Base-by-base conservation (phyloP, 495 filamentous ascomycete species). In the Penicillium salamii region DNA sequence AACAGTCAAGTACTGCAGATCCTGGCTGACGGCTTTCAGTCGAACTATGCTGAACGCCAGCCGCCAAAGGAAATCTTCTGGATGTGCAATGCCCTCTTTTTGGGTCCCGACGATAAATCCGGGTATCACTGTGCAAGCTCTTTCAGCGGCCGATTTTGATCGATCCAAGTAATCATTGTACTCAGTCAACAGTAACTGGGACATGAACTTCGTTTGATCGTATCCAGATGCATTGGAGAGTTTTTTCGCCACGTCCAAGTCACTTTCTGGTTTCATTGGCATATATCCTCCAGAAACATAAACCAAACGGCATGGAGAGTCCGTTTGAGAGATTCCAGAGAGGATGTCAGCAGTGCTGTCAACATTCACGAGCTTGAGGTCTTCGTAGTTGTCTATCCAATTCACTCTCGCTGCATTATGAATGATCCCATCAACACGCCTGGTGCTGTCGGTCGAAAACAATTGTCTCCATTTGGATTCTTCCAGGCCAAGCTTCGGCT, bases 381-480 rank as follows among this genome's bases (percentile, higher is more conserved):
- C 40, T 19, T 31, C 32, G 26, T 52, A 66, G 15, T 23, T 32
- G 8, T 50, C 51, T 15, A 54, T 37, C 61, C 59, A 72, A 34
- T 68, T 46, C 17, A 70, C 66, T 14, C 29, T 5, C 12, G 67
- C 67, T 8, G 60, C 68, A 29, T 66, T 67, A 43, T 70, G 67
- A 24, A 70, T 67, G 11, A 69, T 54, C 5, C 58, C 50, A 26
- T 61, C 52, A 26, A 46, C 2, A 39, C 8, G 38, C 9, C 9
- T 31, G 23, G 34, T 7, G 19, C 55, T 53, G n/a, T 19, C 23
- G 32, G 34, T 6, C 32, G 59, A 58, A 33, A 40, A 49, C 1
- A 68, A 47, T 2, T 32, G 38, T 1, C 43, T 7, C 61, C 61
- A 65, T 19, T 55, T 54, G 19, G 33, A 14, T 7, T 52, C 21